Conservation (phyloP, 2,329 filamentous ascomycete species). For the Neofusicoccum laricinum region DNA sequence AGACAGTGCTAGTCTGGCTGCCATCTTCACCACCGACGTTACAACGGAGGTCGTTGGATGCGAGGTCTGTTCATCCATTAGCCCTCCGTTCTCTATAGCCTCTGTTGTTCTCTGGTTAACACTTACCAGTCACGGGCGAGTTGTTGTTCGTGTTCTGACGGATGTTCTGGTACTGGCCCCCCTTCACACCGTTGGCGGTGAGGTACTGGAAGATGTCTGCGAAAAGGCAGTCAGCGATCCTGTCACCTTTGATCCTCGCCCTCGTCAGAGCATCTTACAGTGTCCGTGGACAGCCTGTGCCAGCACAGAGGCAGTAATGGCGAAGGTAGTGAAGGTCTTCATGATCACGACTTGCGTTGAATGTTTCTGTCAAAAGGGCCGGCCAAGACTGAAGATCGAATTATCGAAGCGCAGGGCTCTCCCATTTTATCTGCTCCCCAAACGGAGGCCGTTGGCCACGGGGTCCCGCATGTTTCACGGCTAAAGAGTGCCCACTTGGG, state of each 20-base stretch:
- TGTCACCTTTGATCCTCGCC: not conserved
- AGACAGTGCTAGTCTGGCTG: constrained; percentile 30
- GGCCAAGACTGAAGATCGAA: constrained; percentile 10
- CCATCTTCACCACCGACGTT: constrained; percentile 32
- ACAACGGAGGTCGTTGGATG: constrained; percentile 33
- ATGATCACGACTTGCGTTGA: constrained; percentile 20
- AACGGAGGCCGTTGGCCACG: not conserved
- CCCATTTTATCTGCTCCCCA: not conserved
- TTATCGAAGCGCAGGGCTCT: not conserved
- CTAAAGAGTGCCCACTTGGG: not conserved
- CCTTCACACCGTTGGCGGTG: constrained; percentile 35
- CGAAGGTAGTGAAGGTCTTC: constrained; percentile 33
- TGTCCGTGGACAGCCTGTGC: constrained; percentile 35
- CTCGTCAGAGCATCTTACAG: constrained; percentile 24
- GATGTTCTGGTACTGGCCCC: constrained; percentile 34
- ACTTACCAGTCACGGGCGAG: constrained; percentile 30
- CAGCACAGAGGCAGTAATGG: constrained; percentile 30
- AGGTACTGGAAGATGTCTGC: constrained; percentile 38
- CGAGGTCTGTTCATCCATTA: constrained; percentile 19
- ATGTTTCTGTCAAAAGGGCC: not conserved
- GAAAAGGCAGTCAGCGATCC: constrained; percentile 2
- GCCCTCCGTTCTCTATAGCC: not conserved
- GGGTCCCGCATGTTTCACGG: not conserved
- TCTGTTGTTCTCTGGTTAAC: not conserved
- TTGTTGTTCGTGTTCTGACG: constrained; percentile 38